Evolutionary conservation across 164 flowering plant species (phyloP), one percentile per base, ranked within the genome.

Genomic region (Amborella trichopoda): DNA sequence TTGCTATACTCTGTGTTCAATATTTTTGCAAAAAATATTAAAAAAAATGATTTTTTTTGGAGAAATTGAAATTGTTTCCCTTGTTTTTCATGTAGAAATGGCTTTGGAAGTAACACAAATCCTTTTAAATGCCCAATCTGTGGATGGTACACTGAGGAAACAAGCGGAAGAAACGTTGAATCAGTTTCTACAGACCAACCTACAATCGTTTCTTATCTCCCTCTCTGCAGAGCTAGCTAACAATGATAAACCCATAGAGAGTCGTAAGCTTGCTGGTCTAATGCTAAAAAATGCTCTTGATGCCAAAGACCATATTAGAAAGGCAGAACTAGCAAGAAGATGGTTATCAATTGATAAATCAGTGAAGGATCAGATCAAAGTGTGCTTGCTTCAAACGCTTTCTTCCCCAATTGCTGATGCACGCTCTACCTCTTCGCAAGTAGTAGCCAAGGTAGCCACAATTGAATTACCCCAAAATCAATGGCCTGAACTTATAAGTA

Each of bases 401-500:
- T 55, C 76, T 27, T 76, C 87, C 40, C 56, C 61, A 28, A 73
- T 54, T 0, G 49, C 62, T 38, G 83, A 76, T 53, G 83, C 83
- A 44, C 59, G 78, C 38, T 76, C 87, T 23, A 80, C 83, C 36
- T 71, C 83, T 41, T 76, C 87, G 23, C 87, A 80, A 63, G 83
- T 80, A 39, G 62, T 80, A 60, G 82, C 87, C 5, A 80, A 76
- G 65, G 44, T 76, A 55, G 87, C 87, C 6, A 77, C 82, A 26
- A 80, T 80, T 59, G 87, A 80, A 52, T 54, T 80, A 55, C 87
- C 87, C 4, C 80, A 71, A 46, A 80, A 68, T 53, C 80, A 74
- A 55, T 80, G 87, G 87, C 75, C 83, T 28, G 87, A 80, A 66
- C 67, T 80, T 38, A 65, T 80, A 28, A 80, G 57, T 2, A 61